Conservation (phyloP, 1,139 yeast species). For the Yamadazyma taylorii region DNA sequence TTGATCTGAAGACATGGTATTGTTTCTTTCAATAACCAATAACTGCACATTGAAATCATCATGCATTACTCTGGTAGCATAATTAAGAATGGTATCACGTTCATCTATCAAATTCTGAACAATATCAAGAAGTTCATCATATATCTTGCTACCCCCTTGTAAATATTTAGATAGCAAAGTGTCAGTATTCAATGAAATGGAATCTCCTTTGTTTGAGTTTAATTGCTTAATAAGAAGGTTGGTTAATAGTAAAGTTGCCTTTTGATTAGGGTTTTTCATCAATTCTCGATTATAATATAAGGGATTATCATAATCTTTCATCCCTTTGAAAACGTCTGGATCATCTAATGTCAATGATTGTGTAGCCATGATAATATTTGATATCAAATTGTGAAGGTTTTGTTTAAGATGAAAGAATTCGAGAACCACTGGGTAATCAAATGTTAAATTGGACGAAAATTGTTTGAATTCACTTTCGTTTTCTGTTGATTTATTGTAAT, state of each 20-base stretch:
- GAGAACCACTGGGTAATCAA: conserved; percentile 62
- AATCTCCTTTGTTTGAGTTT: conserved; percentile 37
- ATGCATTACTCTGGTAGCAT: conserved; percentile 76
- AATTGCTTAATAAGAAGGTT: conserved; percentile 47
- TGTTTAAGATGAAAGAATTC: conserved; percentile 80
- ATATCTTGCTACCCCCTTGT: conserved; percentile 43
- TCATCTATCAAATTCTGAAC: conserved; percentile 66
- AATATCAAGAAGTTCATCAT: conserved; percentile 43
- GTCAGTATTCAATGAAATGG: conserved; percentile 52
- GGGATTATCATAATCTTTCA: conserved; percentile 54
- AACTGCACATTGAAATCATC: conserved; percentile 66
- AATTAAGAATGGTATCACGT: conserved; percentile 65
- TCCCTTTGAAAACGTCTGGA: conserved; percentile 67
- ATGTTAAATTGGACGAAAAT: conserved; percentile 31
- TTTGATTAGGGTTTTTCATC: conserved; percentile 47
- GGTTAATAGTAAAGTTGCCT: conserved; percentile 49
- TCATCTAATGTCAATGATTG: conserved; percentile 72
- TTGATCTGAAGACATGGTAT: conserved; percentile 42
- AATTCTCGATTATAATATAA: conserved; percentile 42
- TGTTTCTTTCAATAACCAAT: conserved; percentile 60
- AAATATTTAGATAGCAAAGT: conserved; percentile 47
- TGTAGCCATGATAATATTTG: conserved; percentile 63
- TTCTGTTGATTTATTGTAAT: neutral
- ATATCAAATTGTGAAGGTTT: conserved; percentile 61
- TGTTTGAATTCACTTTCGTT: conserved; percentile 10